These are phyloP conservation scores for Pythium oligandrum DNA, from an alignment of 352 stramenopile genomes.

Conservation along the genomic window DNA sequence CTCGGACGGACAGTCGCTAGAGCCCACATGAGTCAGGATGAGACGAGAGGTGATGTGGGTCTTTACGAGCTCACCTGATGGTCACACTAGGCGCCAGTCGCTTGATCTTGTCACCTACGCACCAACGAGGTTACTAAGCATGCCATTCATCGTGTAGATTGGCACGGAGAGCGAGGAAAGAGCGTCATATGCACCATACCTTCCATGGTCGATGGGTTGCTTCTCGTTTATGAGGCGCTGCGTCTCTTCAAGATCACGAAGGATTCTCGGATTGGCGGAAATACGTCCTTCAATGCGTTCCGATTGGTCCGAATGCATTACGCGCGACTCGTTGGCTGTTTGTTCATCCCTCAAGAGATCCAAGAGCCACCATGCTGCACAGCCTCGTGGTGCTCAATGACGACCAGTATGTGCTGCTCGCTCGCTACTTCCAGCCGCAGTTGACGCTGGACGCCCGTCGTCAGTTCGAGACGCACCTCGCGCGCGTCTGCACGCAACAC, in stretches of 20 bases:
- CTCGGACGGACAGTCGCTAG: conserved; percentile 73
- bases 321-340: too few species aligned
- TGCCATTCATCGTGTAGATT: not conserved
- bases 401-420: conserved; percentile 59
- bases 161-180: not conserved
- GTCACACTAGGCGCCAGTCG: conserved; percentile 72
- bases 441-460: conserved; percentile 37
- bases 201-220: conserved; percentile 3
- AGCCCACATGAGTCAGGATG: not conserved
- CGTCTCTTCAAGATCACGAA: not conserved
- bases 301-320: too few species aligned
- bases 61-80: conserved; percentile 29
- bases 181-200: not conserved
- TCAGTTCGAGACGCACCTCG: conserved; percentile 46
- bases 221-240: not conserved
- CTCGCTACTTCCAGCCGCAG: conserved; percentile 54
- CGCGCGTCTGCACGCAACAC: conserved; percentile 34
- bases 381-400: conserved; percentile 61
- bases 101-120: conserved; percentile 39
- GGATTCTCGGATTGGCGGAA: too few species aligned
- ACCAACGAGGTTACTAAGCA: not conserved
- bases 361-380: conserved; percentile 40
- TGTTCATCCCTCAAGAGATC: too few species aligned
- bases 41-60: too few species aligned
- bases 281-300: too few species aligned